Percentiles rank a stretch among this genome's conserved stretches.
phyloP scores from a whole-genome alignment of 169 alveolate genomes.

The Cryptosporidium tyzzeri region DNA sequence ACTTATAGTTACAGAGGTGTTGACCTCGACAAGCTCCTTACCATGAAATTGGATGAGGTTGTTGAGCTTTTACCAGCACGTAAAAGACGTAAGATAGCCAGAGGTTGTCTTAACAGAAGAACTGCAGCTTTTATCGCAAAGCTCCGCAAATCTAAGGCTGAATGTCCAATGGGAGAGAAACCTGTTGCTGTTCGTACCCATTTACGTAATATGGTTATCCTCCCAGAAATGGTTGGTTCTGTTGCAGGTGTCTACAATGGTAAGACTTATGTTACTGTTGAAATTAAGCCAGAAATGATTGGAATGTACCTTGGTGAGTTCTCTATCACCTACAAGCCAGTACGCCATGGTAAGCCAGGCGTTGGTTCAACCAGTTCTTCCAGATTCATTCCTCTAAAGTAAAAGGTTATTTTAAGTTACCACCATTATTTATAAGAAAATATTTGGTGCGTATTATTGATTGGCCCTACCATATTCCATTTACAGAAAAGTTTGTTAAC shows the following conservation, averaged over 20 bases:
- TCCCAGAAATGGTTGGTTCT: conserved; percentile 98
- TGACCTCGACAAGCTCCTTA: conserved; percentile 94
- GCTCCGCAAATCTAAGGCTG: conserved; percentile 93
- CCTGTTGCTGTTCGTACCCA: conserved; percentile 96
- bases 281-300: conserved; percentile 98
- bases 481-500: background rate
- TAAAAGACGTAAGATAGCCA: conserved; percentile 95
- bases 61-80: conserved; percentile 94
- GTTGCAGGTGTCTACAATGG: conserved; percentile 98
- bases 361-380: conserved; percentile 97
- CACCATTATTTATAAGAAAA: background rate
- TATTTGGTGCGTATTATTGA: background rate
- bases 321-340: conserved; percentile 98
- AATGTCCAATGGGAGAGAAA: conserved; percentile 93
- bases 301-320: conserved; percentile 99
- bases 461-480: background rate
- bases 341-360: conserved; percentile 98
- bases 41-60: conserved; percentile 91
- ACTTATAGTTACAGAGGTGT: conserved; percentile 97
- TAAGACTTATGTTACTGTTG: conserved; percentile 95
- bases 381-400: conserved; percentile 93
- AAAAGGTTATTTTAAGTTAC: conserved; percentile 30
- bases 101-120: conserved; percentile 87
- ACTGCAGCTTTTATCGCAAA: conserved; percentile 94
- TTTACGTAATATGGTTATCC: conserved; percentile 93